Evolutionary conservation across 495 filamentous ascomycete genomes (phyloP), one percentile per base, ranked within the genome.

Genomic region (Penicillium flavigenum): DNA sequence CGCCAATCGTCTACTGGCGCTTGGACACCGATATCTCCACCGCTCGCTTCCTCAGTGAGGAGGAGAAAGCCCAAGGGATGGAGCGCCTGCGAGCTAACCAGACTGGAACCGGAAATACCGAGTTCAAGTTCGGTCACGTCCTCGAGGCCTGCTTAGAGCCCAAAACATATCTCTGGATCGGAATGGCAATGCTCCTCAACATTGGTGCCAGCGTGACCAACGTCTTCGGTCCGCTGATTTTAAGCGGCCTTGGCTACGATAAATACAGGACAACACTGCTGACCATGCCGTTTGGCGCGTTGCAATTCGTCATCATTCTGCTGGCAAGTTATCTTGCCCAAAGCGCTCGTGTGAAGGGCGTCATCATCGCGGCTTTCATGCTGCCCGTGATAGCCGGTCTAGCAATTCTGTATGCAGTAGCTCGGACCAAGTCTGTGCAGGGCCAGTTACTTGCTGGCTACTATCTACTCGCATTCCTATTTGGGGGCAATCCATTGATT

Each of bases 81-180:
- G 83, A 86, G 53, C 79, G 86, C 11, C 79, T 88, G 6, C 78
- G 83, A 10, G 76, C 76, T 29, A 86, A 88, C 61, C 83, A 86
- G 56, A 87, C 85, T 1, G 86, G 86, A 32, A 76, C 72, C 0
- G 78, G 77, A 14, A 71, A 47, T 6, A 72, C 67, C 8, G 72
- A 80, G 7, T 81, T 79, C 69, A 80, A 80, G 48, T 53, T 70
- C 32, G 53, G 64, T n/a, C 79, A 81, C 31, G 66, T 80, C 6
- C 24, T 63, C 9, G 78, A 86, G 62, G 76, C 76, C 0, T 59
- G 71, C 0, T 57, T 80, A 0, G 79, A 81, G 41, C 75, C 70
- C 16, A 81, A 81, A 56, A 79, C 75, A 34, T 81, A 76, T 47
- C 68, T 80, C 11, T 81, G 73, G 73, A 59, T 79, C 20, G 69